These are phyloP conservation scores for Lyophyllum shimeji DNA, from an alignment of 768 basidiomycete species.

Conservation along the genomic window DNA sequence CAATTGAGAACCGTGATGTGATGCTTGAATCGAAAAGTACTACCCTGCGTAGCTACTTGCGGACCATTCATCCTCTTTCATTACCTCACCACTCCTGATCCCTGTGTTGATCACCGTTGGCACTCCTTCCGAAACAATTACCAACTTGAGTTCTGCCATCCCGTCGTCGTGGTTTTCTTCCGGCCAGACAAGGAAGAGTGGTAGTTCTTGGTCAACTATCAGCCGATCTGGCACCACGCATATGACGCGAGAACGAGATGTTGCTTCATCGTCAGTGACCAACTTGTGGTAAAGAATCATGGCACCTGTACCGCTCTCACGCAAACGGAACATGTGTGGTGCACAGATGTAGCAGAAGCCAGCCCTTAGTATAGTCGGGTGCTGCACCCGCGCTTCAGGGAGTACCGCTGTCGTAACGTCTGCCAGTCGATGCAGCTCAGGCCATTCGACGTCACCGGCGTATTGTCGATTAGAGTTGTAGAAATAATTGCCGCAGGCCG, in stretches of 20 bases:
- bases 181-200: conserved; percentile 6
- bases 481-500: conserved; percentile 1
- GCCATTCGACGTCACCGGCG: neutral
- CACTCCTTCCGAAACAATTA: conserved; percentile 1
- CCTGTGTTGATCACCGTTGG: conserved; percentile 3
- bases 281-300: conserved; percentile 1
- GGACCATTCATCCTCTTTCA: conserved; percentile 6
- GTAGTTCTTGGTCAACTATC: neutral
- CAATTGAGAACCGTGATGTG: no score
- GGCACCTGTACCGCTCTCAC: neutral
- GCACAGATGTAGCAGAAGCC: neutral
- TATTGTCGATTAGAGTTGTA: neutral
- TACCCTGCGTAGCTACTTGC: neutral
- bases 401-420: neutral
- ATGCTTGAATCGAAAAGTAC: no score
- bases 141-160: neutral
- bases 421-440: neutral
- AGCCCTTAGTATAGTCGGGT: neutral
- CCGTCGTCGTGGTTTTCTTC: neutral
- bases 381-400: neutral
- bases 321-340: conserved; percentile 6
- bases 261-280: neutral
- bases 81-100: conserved; percentile 1
- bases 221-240: conserved; percentile 6
- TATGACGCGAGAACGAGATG: conserved; percentile 1